Evolutionary conservation across 2,329 filamentous ascomycete species (phyloP), one percentile per base, ranked within the genome.

Genomic region (Pseudocercospora fijiensis): DNA sequence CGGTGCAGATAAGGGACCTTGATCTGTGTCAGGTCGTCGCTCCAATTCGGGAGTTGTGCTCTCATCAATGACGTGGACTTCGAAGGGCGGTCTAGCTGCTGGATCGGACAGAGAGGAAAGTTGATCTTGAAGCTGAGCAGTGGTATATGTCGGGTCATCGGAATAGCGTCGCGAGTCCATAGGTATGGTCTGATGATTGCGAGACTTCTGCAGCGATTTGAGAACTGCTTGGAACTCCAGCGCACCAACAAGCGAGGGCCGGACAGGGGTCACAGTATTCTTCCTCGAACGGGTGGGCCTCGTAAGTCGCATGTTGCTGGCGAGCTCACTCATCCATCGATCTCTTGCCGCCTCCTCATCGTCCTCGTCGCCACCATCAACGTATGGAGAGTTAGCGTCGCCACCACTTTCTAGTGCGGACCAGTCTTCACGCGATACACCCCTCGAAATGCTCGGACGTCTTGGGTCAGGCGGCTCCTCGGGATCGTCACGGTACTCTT

Each of bases 181-280:
- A 1, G 88, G 85, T 49, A 87, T 85, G 18, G 90, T 84, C 70
- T 88, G 87, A 26, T 90, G 85, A 67, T 91, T 95, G 72, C 90
- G 86, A 61, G 92, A 90, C 68, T 88, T 90, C 72, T 96, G 88
- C 62, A 99, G 79, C 2, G 92, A 92, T n/a, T 91, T 89, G 52
- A 99, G 81, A 2, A 96, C 89, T 2, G 94, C 94, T 70, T 93
- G 86, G 71, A 99, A 99, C 77, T 99, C 95, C 62, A 99, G 82
- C 8, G 91, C 95, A 49, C 95, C 95, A 3, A 99, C 89, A 53
- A 99, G 81, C 80, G 95, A 98, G 1, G 95, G 94, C 49, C 95
- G 85, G 66, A 99, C 97, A 0, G 92, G 90, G 6, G 88, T 94
- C 65, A 93, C 85, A 1, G 91, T 87, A 53, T 84, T 92, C 68